Evolutionary conservation across 257 asterid species (phyloP), one percentile per base, ranked within the genome.

Genomic region (Capsicum chinense): DNA sequence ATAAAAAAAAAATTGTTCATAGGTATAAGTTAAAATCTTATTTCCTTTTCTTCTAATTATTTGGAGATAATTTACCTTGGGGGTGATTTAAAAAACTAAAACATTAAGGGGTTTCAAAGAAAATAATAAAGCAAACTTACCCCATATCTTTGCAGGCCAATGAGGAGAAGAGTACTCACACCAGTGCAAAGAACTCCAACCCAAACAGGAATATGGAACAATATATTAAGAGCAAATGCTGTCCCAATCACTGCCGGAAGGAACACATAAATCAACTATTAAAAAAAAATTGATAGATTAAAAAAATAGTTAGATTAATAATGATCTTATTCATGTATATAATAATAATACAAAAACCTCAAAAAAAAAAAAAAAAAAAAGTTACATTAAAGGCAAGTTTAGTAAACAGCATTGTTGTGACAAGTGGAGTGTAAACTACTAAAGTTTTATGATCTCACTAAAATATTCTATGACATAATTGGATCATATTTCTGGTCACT

Each of bases 181-280:
- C 99, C 99, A 13, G 99, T 95, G 83, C 91, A 89, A 62, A 95
- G 93, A 33, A 95, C 99, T 68, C 99, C 99, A 68, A 78, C 92
- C 99, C 98, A 95, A 33, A 95, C 92, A 4, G 98, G 99, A 44
- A 95, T 87, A 42, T 91, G 82, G 84, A 95, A 94, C 86, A 95
- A 63, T 86, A 95, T 95, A 79, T 95, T 95, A 0, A 95, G 91
- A 17, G 94, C 99, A 89, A 95, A 95, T 6, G 99, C 98, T 59
- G 99, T 95, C 85, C 99, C 99, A 19, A 95, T 95, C 66, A 95
- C 99, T 95, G 90, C 81, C 15, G 39, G 79, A 7, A 73, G 12
- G 17, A 48, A 73, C 5, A 48, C 7, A 19, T 74, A 19, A 74
- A 76, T 21, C 33, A 26, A 26, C 1, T 4, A 76, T 50, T 50